Evolutionary conservation across 768 basidiomycete genomes (phyloP), one percentile per base, ranked within the genome.

Genomic region (Leccinum uliginosum): DNA sequence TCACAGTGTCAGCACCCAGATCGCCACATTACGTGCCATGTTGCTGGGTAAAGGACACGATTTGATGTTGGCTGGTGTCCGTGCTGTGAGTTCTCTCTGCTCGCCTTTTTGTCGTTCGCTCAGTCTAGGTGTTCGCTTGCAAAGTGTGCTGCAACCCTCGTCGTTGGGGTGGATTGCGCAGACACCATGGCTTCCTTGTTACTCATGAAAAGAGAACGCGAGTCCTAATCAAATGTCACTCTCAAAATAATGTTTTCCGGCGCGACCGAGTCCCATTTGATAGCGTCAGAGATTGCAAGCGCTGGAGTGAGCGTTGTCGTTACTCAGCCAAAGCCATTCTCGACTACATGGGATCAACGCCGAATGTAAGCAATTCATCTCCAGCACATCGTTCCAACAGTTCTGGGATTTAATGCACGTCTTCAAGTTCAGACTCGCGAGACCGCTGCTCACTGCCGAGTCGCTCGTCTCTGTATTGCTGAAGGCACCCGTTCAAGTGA

Each of bases 281-380:
- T 93, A 54, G 89, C 89, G 11, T 69, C 80, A 50, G 83, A 91
- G 59, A 81, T 93, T 51, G 81, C 87, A 71, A 61, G 63, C 66
- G 85, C 86, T 1, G 75, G 77, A 9, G 80, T 93, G 3, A 85
- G 86, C 40, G 87, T 93, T n/a, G 80, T 94, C 26, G 73, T 93
- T 24, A 75, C 80, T 0, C 81, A 81, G 6, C 69, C 83, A 0
- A 74, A 89, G 43, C 82, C 87, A 0, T 87, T 78, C 73, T 89
- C 90, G 1, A 60, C 55, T 3, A 71, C 70, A 3, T 93, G 91
- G 91, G 83, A 89, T 53, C 66, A 76, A 44, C 76, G 80, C 48
- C 74, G 89, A 55, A 80, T 86, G 86, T 86, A 62, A 62, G 84
- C 15, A 11, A 4, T 32, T 49, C n/a, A n/a, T n/a, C n/a, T n/a